phyloP scores from a whole-genome alignment of 495 filamentous ascomycete species.

The Tuber borchii region DNA sequence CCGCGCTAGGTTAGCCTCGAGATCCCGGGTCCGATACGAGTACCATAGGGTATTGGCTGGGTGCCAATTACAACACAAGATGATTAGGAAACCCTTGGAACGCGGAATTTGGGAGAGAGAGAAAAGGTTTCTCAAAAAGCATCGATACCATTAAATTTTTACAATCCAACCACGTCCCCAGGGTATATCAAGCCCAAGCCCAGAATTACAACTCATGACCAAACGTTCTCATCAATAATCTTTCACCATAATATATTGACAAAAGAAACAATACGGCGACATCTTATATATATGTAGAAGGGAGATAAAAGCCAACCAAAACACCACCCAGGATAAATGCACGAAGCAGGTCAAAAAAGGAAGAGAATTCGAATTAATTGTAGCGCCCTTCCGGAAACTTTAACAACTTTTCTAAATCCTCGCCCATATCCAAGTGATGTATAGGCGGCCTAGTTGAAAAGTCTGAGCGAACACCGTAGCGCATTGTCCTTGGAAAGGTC shows the following conservation, averaged over 20 bases:
- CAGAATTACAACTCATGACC: background rate
- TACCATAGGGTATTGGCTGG: background rate
- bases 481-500: conserved; percentile 24
- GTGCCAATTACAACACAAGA: background rate
- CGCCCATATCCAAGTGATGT: conserved; percentile 38
- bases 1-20: background rate
- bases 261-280: background rate
- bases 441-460: background rate
- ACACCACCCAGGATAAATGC: background rate
- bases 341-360: background rate
- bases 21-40: background rate
- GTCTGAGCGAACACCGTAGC: conserved; percentile 30
- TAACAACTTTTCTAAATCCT: conserved; percentile 21
- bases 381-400: conserved; percentile 34
- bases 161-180: background rate
- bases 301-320: background rate
- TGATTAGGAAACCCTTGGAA: background rate
- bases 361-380: conserved; percentile 18
- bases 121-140: background rate
- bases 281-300: background rate
- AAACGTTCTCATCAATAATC: background rate
- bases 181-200: background rate
- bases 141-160: background rate
- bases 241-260: background rate
- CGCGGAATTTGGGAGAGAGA: background rate